Conservation (phyloP, 257 asterid genomes). For the Solanum peruvianum region DNA sequence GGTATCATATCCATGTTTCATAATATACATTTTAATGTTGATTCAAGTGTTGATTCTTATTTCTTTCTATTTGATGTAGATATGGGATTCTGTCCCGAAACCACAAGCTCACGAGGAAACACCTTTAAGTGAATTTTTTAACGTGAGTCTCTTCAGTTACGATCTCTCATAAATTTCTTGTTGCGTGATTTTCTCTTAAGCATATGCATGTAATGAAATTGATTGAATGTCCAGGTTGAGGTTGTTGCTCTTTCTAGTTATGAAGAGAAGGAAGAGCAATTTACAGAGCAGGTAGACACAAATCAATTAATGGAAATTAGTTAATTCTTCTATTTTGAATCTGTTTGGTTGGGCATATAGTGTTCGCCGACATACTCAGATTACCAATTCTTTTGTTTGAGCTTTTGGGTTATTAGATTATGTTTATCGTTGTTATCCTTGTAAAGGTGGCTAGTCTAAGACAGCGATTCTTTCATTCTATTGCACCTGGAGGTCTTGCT, state of each 20-base stretch:
- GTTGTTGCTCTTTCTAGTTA: slow-evolving; percentile 74
- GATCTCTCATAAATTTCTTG: background rate
- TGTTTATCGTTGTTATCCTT: slow-evolving; percentile 4
- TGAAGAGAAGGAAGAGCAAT: slow-evolving; percentile 81
- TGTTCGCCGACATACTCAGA: background rate
- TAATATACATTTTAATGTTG: background rate
- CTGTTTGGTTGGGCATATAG: background rate
- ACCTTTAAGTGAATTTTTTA: slow-evolving; percentile 80
- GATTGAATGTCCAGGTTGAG: slow-evolving; percentile 43
- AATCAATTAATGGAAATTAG: slow-evolving; percentile 1
- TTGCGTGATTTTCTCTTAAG: background rate
- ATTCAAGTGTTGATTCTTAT: background rate
- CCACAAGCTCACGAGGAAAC: slow-evolving; percentile 85
- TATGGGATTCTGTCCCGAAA: slow-evolving; percentile 98
- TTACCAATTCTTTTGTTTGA: background rate
- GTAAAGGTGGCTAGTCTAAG: slow-evolving; percentile 71
- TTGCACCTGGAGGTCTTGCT: slow-evolving; percentile 92
- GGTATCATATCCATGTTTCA: slow-evolving; percentile 26
- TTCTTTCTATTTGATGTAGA: slow-evolving; percentile 26
- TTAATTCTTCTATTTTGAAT: background rate
- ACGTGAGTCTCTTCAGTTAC: background rate
- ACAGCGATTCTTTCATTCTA: slow-evolving; percentile 63
- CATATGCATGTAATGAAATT: slow-evolving; percentile 3
- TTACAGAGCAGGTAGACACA: slow-evolving; percentile 59
- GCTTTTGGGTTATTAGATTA: background rate